Conservation (phyloP, 2,329 filamentous ascomycete genomes). For the Parafenestella ontariensis region DNA sequence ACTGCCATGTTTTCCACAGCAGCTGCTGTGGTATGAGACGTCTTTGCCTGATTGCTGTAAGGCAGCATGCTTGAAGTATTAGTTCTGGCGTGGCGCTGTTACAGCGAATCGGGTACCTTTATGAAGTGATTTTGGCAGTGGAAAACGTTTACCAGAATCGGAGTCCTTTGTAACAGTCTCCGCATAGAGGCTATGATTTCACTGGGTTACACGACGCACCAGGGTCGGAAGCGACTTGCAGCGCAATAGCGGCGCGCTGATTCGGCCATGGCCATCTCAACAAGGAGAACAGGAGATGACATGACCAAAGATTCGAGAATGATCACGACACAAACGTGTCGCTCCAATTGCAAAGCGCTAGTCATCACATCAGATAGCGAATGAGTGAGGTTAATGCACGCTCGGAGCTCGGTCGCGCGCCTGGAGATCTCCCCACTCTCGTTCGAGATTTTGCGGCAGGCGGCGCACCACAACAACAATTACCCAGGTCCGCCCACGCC, state of each 20-base stretch:
- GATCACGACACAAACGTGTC: neutral
- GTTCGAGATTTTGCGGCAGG: conserved; percentile 4
- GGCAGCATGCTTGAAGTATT: too few relatives aligned
- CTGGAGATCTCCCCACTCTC: conserved; percentile 21
- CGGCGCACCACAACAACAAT: conserved; percentile 2
- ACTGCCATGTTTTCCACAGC: too few relatives aligned
- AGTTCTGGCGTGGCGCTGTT: too few relatives aligned
- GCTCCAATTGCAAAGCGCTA: neutral
- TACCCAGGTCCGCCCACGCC: conserved; percentile 17
- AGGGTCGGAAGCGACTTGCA: neutral
- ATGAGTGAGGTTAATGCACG: neutral
- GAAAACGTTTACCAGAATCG: too few relatives aligned
- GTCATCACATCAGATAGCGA: neutral
- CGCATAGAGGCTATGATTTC: too few relatives aligned
- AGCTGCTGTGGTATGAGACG: too few relatives aligned
- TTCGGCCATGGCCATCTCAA: neutral
- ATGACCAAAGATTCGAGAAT: neutral
- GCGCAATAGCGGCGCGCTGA: neutral
- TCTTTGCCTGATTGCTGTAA: too few relatives aligned
- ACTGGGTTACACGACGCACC: neutral
- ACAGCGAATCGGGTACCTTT: too few relatives aligned
- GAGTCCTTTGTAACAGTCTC: too few relatives aligned
- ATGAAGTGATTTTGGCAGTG: too few relatives aligned
- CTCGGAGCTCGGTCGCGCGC: neutral
- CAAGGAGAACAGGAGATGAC: neutral